Base-by-base conservation (phyloP, 2,329 filamentous ascomycete species). In the Aquanectria penicillioides region DNA sequence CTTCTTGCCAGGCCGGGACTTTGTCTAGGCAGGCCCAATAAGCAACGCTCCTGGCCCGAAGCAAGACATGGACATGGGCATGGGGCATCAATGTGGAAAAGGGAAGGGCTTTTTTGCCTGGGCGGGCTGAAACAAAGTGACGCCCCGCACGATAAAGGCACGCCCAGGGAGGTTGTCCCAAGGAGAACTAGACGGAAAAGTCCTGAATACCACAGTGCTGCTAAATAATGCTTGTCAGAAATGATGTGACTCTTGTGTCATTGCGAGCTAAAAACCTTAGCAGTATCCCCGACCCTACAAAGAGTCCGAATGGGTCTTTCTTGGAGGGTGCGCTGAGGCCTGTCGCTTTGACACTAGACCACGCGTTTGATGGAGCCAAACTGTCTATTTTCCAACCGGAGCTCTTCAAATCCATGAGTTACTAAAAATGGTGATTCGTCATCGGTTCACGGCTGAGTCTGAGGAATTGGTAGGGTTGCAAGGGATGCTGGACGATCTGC, bases 161-260 rank as follows among this genome's bases (percentile, higher is more conserved):
- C 66, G 53, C 65, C 62, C 37, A 50, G 37, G 57, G 44, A n/a
- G n/a, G n/a, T n/a, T n/a, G n/a, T n/a, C n/a, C n/a, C n/a, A n/a
- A n/a, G n/a, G n/a, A n/a, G 47, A 56, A 36, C n/a, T 20, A 40
- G 33, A 12, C 15, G 23, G 17, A 33, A 28, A 46, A 38, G 36
- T 47, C 56, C 31, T 52, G 28, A 50, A 64, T 60, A 66, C 67
- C 52, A 55, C 40, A 54, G 55, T 43, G 59, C 57, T 61, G 63
- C 46, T 61, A 40, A 28, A 38, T 41, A 50, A 60, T 59, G 49
- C 56, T 58, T 60, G 64, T 59, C 54, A 57, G 51, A 68, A 55
- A 68, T 70, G 68, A 70, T 70, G 67, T 55, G 63, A 66, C 53
- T 63, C 48, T 70, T 69, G 68, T 70, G 68, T 70, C 68, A 70